Evolutionary conservation across 352 stramenopile species (phyloP).

Genomic region (Saprolegnia diclina): DNA sequence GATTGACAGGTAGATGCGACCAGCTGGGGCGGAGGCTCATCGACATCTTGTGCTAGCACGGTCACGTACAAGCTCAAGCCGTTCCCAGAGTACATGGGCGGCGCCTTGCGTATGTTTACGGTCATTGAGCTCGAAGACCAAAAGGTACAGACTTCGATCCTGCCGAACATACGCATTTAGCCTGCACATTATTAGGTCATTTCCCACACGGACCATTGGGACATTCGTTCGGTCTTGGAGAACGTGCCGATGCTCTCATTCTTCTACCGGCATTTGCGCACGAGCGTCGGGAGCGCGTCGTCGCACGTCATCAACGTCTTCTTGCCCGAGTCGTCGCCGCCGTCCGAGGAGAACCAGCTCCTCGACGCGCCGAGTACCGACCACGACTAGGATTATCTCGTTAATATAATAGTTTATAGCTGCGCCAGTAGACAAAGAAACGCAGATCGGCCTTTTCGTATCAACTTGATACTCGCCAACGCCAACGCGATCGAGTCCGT

Average conservation of each 20-base stretch:
- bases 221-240: conserved; percentile 74
- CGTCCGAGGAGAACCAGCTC: conserved; percentile 8
- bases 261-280: conserved; percentile 73
- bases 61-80: conserved; percentile 68
- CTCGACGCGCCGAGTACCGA: not conserved
- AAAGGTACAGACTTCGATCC: conserved; percentile 28
- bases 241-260: conserved; percentile 74
- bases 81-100: conserved; percentile 63
- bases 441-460: too few species aligned
- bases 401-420: not conserved
- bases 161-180: not conserved
- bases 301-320: conserved; percentile 69
- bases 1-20: conserved; percentile 54
- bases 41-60: conserved; percentile 24
- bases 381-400: not conserved
- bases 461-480: too few species aligned
- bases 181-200: conserved; percentile 37
- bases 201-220: conserved; percentile 78
- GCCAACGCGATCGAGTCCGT: too few species aligned
- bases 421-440: too few species aligned
- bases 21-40: not conserved
- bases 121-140: conserved; percentile 79
- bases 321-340: conserved; percentile 31
- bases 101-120: conserved; percentile 71
- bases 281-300: conserved; percentile 59